Percentiles rank a stretch among this genome's conserved stretches.
phyloP scores from a whole-genome alignment of 345 rosid genomes.

The Eutrema japonicum region DNA sequence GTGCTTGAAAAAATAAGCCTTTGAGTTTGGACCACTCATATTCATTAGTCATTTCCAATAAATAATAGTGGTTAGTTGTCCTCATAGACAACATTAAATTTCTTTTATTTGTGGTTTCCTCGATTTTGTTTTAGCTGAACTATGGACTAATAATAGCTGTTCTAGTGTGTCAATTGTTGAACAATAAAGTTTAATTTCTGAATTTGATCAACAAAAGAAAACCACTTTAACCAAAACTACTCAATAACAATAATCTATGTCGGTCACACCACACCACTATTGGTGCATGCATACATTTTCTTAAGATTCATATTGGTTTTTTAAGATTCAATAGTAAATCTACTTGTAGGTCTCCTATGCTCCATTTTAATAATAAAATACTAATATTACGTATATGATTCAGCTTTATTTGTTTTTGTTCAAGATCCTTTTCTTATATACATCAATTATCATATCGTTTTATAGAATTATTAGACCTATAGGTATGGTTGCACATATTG shows the following conservation, averaged over 20 bases:
- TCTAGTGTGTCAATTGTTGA: slow-evolving; percentile 26
- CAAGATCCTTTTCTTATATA: background rate
- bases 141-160: slow-evolving; percentile 35
- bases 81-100: slow-evolving; percentile 37
- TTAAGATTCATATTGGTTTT: background rate
- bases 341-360: background rate
- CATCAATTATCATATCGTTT: background rate
- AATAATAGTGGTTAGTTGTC: slow-evolving; percentile 32
- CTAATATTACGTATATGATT: slow-evolving; percentile 1
- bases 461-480: background rate
- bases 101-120: slow-evolving; percentile 25
- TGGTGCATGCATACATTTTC: background rate
- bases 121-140: slow-evolving; percentile 7
- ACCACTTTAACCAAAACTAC: slow-evolving; percentile 23
- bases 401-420: slow-evolving; percentile 5
- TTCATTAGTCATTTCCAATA: slow-evolving; percentile 41
- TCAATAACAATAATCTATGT: background rate
- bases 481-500: slow-evolving; percentile 36
- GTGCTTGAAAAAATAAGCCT: slow-evolving; percentile 12
- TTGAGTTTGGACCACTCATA: slow-evolving; percentile 46
- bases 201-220: slow-evolving; percentile 23
- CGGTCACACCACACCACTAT: slow-evolving; percentile 1
- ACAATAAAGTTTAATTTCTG: background rate
- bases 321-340: background rate
- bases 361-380: background rate